Base-by-base conservation (phyloP, 208 protist genomes). In the Trypanosoma vivax region DNA sequence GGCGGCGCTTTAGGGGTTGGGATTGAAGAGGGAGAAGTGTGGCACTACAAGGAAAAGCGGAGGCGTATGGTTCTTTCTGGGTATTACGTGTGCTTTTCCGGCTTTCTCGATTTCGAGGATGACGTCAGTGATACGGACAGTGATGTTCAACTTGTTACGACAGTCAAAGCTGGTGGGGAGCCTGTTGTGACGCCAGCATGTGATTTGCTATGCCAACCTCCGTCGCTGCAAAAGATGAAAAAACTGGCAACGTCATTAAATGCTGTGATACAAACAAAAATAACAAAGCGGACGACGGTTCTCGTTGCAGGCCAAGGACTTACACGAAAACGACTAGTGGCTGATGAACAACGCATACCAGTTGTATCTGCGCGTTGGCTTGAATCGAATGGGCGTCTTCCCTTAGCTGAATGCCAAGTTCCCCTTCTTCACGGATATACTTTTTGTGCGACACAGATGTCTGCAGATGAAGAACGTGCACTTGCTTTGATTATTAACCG, bases 221-320 rank as follows among this genome's bases (percentile, higher is more conserved):
- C n/a, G 29, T 60, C 48, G 4, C 19, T 61, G 30, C 40, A 47
- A 11, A 37, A 13, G 14, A 29, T 68, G n/a, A 31, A 18, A 9
- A 51, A 31, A 0, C 33, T 74, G 2, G 39, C 63, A 1, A 28
- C 42, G 2, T 29, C 53, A 6, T 56, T 72, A 34, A 73, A 72
- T 1, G 69, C 71, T 0, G 47, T 39, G 2, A 54, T 81, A 23
- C 65, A 82, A 24, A 24, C 59, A 2, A 43, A 73, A 7, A 61
- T 87, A 6, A 73, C 62, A 41, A 60, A 41, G 31, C 48, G 56
- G 2, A 92, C 79, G 5, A 55, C 35, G 18, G 60, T 87, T 34
- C 49, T 92, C 13, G 71, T 92, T n/a, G 76, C 85, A 2, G 45
- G 70, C 9, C 65, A 66, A 29, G 85, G 85, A 1, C 71, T 89